Conservation (phyloP, 495 filamentous ascomycete species). For the Neurospora pannonica region DNA sequence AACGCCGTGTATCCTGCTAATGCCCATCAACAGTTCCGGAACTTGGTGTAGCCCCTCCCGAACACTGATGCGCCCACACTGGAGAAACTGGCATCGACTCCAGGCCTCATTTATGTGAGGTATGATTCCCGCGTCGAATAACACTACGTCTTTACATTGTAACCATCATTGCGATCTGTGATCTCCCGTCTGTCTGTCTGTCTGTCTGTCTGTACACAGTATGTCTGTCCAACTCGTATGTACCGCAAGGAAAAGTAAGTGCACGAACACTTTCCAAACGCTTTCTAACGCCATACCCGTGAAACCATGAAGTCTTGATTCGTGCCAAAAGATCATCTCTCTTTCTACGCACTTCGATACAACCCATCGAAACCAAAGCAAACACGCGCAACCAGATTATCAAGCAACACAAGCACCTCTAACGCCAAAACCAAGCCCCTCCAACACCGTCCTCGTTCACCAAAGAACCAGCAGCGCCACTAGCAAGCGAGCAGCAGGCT, state of each 20-base stretch:
- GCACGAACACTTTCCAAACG: not conserved
- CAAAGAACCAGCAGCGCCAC: not conserved
- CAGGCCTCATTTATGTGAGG: not conserved
- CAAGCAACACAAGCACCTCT: not conserved
- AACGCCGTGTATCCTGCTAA: not conserved
- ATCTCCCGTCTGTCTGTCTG: not conserved
- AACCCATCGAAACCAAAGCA: not conserved
- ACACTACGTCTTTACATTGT: not conserved
- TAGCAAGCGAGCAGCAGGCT: not conserved
- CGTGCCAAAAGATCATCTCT: not conserved
- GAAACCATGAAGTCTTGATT: not conserved
- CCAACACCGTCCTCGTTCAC: not conserved
- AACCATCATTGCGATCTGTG: not conserved
- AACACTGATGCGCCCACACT: not conserved
- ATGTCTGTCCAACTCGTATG: not conserved
- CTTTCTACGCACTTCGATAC: not conserved
- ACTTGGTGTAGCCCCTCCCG: not conserved
- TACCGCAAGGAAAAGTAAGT: not conserved
- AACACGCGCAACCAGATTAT: not conserved
- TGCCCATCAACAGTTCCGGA: not conserved
- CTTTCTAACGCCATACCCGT: not conserved
- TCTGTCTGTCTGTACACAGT: not conserved
- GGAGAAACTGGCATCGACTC: not conserved
- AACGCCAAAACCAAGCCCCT: not conserved
- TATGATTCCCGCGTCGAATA: not conserved